Evolutionary conservation across 2,329 filamentous ascomycete species (phyloP).

Genomic region (Arthrobotrys sinensis): DNA sequence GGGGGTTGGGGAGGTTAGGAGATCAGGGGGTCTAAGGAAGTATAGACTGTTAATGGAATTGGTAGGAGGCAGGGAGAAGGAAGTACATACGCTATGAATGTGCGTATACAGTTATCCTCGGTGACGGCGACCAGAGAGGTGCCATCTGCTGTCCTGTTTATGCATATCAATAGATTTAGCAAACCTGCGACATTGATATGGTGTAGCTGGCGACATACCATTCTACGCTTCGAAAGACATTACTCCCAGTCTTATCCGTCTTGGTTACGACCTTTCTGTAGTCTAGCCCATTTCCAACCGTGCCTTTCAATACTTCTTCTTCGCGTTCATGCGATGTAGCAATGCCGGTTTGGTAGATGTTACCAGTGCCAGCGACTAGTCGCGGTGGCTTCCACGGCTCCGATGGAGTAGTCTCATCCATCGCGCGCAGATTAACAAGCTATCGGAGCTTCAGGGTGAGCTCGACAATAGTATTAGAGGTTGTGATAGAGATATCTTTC

Average conservation of each 20-base stretch:
- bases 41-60: constrained; percentile 10
- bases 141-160: constrained; percentile 68
- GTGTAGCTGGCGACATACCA: constrained; percentile 61
- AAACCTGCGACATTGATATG: background rate
- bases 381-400: constrained; percentile 41
- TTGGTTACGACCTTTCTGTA: constrained; percentile 26
- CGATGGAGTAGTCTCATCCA: background rate
- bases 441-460: constrained; percentile 16
- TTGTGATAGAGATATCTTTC: background rate
- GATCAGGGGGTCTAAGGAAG: constrained; percentile 64
- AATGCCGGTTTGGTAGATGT: constrained; percentile 59
- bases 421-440: background rate
- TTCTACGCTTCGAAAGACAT: constrained; percentile 67
- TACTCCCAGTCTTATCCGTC: constrained; percentile 61
- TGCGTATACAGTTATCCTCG: constrained; percentile 67
- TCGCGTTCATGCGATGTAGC: constrained; percentile 49
- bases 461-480: constrained; percentile 4
- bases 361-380: constrained; percentile 62
- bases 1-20: constrained; percentile 64
- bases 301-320: constrained; percentile 29
- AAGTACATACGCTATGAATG: constrained; percentile 68
- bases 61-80: background rate
- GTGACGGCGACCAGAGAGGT: constrained; percentile 70
- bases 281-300: constrained; percentile 35
- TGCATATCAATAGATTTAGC: background rate